Evolutionary conservation across 1,284 basidiomycete species (phyloP).

Genomic region (Phellopilus nigrolimitatus): DNA sequence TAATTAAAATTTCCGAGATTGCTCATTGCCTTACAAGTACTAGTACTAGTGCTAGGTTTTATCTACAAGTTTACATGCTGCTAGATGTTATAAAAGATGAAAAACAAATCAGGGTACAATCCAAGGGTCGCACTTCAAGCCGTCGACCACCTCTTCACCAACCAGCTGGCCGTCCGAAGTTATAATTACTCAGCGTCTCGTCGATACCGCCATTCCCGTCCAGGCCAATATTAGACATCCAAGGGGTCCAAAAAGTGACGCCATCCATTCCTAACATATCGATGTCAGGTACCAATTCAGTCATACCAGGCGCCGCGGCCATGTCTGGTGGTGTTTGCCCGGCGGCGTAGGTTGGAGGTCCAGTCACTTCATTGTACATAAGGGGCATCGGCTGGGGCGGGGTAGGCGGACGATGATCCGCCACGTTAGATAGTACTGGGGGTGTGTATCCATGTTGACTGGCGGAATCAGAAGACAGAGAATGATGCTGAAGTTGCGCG

Average conservation of each 20-base stretch:
- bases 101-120: neutral
- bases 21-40: too few relatives aligned
- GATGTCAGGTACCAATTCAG: neutral
- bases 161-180: conserved; percentile 8
- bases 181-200: conserved; percentile 5
- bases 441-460: neutral
- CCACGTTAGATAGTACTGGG: neutral
- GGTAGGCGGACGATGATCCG: neutral
- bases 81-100: neutral
- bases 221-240: conserved; percentile 11
- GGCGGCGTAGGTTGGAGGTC: neutral
- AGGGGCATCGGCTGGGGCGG: neutral
- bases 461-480: neutral
- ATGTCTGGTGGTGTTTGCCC: conserved; percentile 8
- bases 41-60: too few relatives aligned
- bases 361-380: neutral
- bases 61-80: too few relatives aligned
- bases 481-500: neutral
- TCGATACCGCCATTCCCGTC: conserved; percentile 7
- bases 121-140: too few relatives aligned
- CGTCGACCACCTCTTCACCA: neutral
- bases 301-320: neutral
- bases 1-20: too few relatives aligned
- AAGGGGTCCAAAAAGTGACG: conserved; percentile 10
- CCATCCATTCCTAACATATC: conserved; percentile 12